phyloP scores from a whole-genome alignment of 768 basidiomycete genomes.

The Leccinum rimulosum region DNA sequence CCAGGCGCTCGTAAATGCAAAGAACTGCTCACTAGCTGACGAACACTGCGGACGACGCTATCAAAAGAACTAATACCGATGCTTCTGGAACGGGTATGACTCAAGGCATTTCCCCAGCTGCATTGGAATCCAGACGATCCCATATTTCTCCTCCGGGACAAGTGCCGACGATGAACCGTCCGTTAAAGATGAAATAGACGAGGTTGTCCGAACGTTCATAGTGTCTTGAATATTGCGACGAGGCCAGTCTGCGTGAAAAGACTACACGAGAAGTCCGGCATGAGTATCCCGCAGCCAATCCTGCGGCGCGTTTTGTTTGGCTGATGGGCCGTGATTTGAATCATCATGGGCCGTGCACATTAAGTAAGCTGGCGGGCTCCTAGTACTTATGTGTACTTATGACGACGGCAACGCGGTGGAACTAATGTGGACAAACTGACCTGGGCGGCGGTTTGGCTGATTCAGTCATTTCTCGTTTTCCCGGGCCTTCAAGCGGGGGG shows the following conservation, averaged over 20 bases:
- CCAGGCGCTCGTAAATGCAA: constrained; percentile 87
- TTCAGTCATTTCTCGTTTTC: neutral
- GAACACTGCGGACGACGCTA: constrained; percentile 67
- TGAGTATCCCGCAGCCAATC: neutral
- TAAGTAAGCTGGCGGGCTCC: neutral
- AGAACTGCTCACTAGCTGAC: constrained; percentile 68
- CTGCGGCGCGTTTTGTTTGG: neutral
- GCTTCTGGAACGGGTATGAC: constrained; percentile 23
- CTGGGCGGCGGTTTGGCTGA: neutral
- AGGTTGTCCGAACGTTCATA: neutral
- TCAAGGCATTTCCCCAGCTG: constrained; percentile 31
- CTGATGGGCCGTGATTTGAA: neutral
- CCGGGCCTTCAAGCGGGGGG: neutral
- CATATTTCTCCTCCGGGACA: constrained; percentile 43
- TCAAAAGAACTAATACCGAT: constrained; percentile 34
- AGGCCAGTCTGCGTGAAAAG: neutral
- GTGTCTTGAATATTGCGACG: neutral
- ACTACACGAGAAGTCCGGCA: neutral
- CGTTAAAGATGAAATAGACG: constrained; percentile 38
- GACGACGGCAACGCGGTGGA: neutral
- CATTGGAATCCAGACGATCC: constrained; percentile 54
- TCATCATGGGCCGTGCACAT: neutral
- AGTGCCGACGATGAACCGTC: constrained; percentile 46
- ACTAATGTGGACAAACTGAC: neutral
- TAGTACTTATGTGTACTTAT: too few species aligned